Base-by-base conservation (phyloP, 1,284 basidiomycete species). In the Ceratobasidium papillatum region DNA sequence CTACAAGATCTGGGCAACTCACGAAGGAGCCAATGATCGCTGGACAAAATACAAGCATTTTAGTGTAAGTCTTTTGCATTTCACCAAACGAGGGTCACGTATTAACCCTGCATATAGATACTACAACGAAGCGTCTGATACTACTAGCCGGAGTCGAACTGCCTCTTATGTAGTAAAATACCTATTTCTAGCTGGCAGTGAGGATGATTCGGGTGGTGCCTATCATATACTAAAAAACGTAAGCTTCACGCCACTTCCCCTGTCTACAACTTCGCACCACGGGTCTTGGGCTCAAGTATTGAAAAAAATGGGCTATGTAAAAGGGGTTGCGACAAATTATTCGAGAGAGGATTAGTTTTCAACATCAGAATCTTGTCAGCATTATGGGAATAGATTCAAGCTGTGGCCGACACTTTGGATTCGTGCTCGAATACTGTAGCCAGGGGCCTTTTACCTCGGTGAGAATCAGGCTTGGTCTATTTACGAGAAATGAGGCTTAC, bases 1-100 rank as follows among this genome's bases (percentile, higher is more conserved):
- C 54, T 8, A 38, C 19, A 3, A 22, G 9, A 8, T 47, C 38
- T 4, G n/a, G 12, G 4, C 14, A 3, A 4, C 54, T 32, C n/a
- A 32, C 27, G 17, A 69, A 58, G n/a, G 30, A 58, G 27, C 19
- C 12, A 1, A 45, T 41, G 25, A 43, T 25, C 12, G 14, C 34
- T n/a, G 51, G 32, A 32, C 58, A 32, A 25, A 58, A 45, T 4
- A 36, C 34, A 32, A 43, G 59, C 19, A 32, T 69, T 1, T 54
- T 52, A 36, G 25, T 34, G 66, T 69, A n/a, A 69, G 66, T n/a
- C n/a, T n/a, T n/a, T n/a, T n/a, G n/a, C 34, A 41, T 22, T 41
- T 43, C 34, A 22, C 25, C 45, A 9, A 30, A 34, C 12, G 27
- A 49, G 34, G 11, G 22, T 17, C 19, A 63, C 17, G 8, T 45